phyloP scores from a whole-genome alignment of 495 filamentous ascomycete genomes.

The Lasiosphaeriaceae sp. region DNA sequence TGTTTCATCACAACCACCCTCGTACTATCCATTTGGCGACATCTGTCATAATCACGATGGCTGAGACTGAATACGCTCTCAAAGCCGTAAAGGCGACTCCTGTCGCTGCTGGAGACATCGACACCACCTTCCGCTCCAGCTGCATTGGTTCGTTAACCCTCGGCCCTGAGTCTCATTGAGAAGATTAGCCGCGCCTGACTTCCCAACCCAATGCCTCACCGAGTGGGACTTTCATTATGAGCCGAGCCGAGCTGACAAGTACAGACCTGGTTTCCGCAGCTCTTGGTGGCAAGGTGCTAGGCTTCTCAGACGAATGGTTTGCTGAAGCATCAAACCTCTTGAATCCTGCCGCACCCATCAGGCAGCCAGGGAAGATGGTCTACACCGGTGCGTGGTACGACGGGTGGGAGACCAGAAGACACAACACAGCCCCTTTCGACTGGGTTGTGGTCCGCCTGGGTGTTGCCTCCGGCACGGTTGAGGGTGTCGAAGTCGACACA shows the following conservation, averaged over 20 bases:
- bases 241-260: not conserved
- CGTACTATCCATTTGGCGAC: no score
- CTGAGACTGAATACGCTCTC: constrained; percentile 42
- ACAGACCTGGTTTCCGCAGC: constrained; percentile 72
- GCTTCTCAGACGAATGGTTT: constrained; percentile 86
- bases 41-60: constrained; percentile 9
- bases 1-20: no score
- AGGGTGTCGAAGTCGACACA: constrained; percentile 83
- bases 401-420: constrained; percentile 89
- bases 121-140: constrained; percentile 64
- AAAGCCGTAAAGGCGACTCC: constrained; percentile 43
- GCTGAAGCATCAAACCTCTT: constrained; percentile 77
- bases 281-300: constrained; percentile 69
- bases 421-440: constrained; percentile 76
- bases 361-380: constrained; percentile 76
- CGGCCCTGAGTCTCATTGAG: not conserved
- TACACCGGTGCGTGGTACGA: constrained; percentile 91
- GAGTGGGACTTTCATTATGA: no score
- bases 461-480: constrained; percentile 68
- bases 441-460: constrained; percentile 82
- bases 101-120: constrained; percentile 58
- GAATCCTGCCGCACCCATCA: constrained; percentile 69
- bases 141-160: constrained; percentile 56
- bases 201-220: no score
- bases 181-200: not conserved